Evolutionary conservation across 2,329 filamentous ascomycete species (phyloP).

Genomic region (Aspergillus pseudotamarii): DNA sequence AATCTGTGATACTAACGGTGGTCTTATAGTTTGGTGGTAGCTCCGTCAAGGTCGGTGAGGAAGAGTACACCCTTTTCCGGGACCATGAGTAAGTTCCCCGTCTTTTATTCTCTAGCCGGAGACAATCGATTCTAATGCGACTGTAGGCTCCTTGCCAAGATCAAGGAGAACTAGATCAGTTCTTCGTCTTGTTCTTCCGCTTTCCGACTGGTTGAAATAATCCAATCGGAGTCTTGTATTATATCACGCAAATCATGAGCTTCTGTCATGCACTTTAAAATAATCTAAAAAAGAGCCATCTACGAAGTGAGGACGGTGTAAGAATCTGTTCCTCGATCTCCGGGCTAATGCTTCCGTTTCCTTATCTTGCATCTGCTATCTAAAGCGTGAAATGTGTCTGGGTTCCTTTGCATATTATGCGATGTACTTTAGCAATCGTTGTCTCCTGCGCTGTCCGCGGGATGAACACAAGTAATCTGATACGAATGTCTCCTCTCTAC

Average conservation of each 20-base stretch:
- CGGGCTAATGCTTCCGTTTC: conserved; percentile 17
- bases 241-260: conserved; percentile 37
- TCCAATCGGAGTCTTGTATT: conserved; percentile 31
- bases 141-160: conserved; percentile 90
- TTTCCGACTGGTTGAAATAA: conserved; percentile 22
- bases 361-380: conserved; percentile 24
- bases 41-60: conserved; percentile 94
- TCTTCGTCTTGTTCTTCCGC: conserved; percentile 21
- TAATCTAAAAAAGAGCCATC: conserved; percentile 24
- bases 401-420: conserved; percentile 33
- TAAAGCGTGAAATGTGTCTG: conserved; percentile 29
- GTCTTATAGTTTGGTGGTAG: conserved; percentile 78
- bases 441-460: conserved; percentile 18
- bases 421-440: conserved; percentile 36
- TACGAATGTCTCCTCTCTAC: conserved; percentile 36
- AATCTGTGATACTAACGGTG: conserved; percentile 23
- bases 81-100: conserved; percentile 84
- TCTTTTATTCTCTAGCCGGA: not conserved
- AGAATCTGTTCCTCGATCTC: conserved; percentile 7
- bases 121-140: conserved; percentile 19
- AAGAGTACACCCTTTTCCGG: conserved; percentile 94
- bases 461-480: conserved; percentile 32
- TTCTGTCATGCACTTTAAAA: conserved; percentile 25
- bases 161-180: conserved; percentile 68
- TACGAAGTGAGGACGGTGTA: conserved; percentile 8